These are phyloP conservation scores for Cercospora citrullina DNA, from an alignment of 2,329 filamentous ascomycete species.

Conservation along the genomic window DNA sequence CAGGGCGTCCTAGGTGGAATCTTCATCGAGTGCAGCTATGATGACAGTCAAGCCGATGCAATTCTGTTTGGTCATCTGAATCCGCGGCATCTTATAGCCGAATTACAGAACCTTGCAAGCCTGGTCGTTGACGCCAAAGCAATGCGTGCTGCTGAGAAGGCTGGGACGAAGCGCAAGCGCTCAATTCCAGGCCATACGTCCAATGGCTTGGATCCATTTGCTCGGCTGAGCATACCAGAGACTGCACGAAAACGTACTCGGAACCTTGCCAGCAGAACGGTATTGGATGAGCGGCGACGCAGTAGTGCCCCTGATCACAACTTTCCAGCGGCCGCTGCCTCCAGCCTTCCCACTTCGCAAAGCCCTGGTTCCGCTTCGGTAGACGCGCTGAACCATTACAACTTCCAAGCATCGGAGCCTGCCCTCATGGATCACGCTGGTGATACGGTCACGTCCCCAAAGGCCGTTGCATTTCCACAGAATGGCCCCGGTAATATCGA, in stretches of 20 bases:
- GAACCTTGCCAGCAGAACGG: constrained; percentile 30
- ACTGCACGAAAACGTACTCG: constrained; percentile 39
- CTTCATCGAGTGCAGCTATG: constrained; percentile 95
- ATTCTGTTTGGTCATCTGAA: constrained; percentile 86
- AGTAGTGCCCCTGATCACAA: constrained; percentile 23
- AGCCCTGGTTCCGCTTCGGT: constrained; percentile 21
- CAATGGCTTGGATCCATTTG: constrained; percentile 36
- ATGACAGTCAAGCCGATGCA: constrained; percentile 73
- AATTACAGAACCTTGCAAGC: constrained; percentile 69
- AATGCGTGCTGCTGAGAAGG: constrained; percentile 40
- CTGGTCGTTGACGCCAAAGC: constrained; percentile 61
- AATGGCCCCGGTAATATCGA: not conserved
- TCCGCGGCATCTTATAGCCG: constrained; percentile 76
- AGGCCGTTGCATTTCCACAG: constrained; percentile 20
- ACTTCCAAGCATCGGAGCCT: constrained; percentile 16
- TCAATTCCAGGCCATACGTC: constrained; percentile 36
- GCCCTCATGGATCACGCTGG: not conserved
- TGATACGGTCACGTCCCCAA: constrained; percentile 25
- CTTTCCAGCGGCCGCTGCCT: not conserved
- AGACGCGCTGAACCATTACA: constrained; percentile 22
- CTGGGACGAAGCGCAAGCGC: constrained; percentile 66
- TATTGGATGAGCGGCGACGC: constrained; percentile 23
- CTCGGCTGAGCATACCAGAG: constrained; percentile 28
- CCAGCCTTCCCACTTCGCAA: constrained; percentile 5
- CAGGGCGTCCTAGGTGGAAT: constrained; percentile 72